Evolutionary conservation across 148 eudicot genomes (phyloP).

Genomic region (Nyssa sinensis): DNA sequence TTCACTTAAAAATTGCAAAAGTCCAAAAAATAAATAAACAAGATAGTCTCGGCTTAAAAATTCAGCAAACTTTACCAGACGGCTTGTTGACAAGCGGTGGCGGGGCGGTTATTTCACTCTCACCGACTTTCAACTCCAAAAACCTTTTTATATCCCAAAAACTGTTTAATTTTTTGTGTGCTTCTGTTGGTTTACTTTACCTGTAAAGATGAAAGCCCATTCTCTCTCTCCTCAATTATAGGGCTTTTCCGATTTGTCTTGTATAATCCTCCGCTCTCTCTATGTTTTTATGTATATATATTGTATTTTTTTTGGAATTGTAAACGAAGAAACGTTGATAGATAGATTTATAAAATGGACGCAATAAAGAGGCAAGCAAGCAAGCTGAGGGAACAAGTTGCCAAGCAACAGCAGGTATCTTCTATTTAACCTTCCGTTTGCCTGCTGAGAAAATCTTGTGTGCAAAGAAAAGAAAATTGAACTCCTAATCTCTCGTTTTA

Average conservation of each 20-base stretch:
- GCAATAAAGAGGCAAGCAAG: constrained; percentile 84
- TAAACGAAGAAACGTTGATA: neutral
- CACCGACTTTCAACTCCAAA: neutral
- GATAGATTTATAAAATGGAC: constrained; percentile 41
- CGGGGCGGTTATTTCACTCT: neutral
- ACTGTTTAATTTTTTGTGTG: neutral
- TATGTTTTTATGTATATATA: too few relatives aligned
- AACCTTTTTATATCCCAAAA: neutral
- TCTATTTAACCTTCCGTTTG: neutral
- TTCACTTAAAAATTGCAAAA: too few relatives aligned
- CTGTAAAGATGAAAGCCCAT: neutral
- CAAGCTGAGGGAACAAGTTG: constrained; percentile 78
- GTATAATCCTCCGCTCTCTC: neutral
- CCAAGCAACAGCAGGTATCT: constrained; percentile 85
- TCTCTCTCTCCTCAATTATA: too few relatives aligned
- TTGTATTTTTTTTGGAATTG: neutral
- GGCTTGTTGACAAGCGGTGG: too few relatives aligned
- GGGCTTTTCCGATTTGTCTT: neutral
- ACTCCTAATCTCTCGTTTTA: too few relatives aligned
- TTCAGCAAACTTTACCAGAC: too few relatives aligned
- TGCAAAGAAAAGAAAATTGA: neutral
- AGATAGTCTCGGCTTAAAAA: too few relatives aligned
- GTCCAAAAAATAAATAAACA: too few relatives aligned
- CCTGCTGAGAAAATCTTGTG: neutral
- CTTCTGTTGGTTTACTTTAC: neutral